Percentiles rank a stretch among this genome's conserved stretches.
Evolutionary conservation across 305 asterid genomes (phyloP).

Genomic region (Fraxinus velutina): DNA sequence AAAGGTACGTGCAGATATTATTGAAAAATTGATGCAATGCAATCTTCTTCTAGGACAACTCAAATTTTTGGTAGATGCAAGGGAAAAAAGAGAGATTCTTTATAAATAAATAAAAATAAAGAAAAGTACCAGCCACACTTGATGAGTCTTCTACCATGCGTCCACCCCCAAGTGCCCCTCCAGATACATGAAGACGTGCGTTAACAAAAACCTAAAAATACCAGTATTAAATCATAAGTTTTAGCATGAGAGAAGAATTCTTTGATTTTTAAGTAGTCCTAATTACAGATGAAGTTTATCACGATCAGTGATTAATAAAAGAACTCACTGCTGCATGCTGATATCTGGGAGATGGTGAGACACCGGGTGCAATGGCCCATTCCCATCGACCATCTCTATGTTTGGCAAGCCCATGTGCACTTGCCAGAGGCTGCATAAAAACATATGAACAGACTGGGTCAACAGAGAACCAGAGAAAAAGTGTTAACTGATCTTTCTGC

Average conservation of each 20-base stretch:
- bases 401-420: slow-evolving; percentile 98
- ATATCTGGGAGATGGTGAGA: slow-evolving; percentile 90
- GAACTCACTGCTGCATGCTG: slow-evolving; percentile 96
- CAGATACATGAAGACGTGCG: slow-evolving; percentile 99
- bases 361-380: slow-evolving; percentile 99
- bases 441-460: slow-evolving; percentile 15
- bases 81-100: slow-evolving; percentile 23
- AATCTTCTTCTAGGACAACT: slow-evolving; percentile 5
- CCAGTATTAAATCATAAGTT: slow-evolving; percentile 19
- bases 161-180: slow-evolving; percentile 99
- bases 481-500: neutral
- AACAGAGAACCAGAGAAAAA: slow-evolving; percentile 11
- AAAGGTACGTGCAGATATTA: slow-evolving; percentile 5
- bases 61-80: slow-evolving; percentile 17
- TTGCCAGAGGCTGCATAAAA: slow-evolving; percentile 74
- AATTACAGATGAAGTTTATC: neutral
- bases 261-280: neutral
- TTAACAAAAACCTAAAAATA: slow-evolving; percentile 83
- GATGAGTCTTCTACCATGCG: slow-evolving; percentile 99
- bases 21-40: slow-evolving; percentile 14
- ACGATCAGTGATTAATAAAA: neutral
- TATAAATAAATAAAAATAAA: slow-evolving; percentile 15
- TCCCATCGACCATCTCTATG: slow-evolving; percentile 99
- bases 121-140: slow-evolving; percentile 82
- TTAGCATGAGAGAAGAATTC: slow-evolving; percentile 12